Evolutionary conservation across 2,329 filamentous ascomycete genomes (phyloP), one percentile per base, ranked within the genome.

Genomic region (Chaetomium globosum): DNA sequence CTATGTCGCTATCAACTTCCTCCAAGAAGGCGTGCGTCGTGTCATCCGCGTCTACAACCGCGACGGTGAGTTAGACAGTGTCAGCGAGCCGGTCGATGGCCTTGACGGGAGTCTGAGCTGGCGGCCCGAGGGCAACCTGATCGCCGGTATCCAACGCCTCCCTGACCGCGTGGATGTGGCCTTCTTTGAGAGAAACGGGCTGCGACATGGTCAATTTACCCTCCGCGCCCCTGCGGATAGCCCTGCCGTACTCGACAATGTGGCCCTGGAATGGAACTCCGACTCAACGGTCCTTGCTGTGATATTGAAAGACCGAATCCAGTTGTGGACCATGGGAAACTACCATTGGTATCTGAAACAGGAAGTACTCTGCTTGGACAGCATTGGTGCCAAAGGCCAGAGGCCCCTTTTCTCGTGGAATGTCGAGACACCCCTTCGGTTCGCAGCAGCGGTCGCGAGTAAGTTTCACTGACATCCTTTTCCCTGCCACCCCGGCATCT

Each of bases 271-370:
- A 56, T 99, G 95, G 95, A 99, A 97, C 74, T 84, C 87, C 4
- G 94, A 99, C 75, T 99, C 95, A 0, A 94, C 89, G 1, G 92
- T 97, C 0, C 82, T 99, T 54, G 93, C 94, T 6, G 88, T 97
- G n/a, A 82, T 86, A 1, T 86, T 93, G 71, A 80, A 81, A 36
- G 86, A 93, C 69, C 84, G 87, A 63, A 80, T 95, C n/a, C 95
- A 99, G 74, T 80, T 99, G 1, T 99, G 95, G 95, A 97, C 93
- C 0, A 97, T 90, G 84, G 91, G 92, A 23, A 99, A 99, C 76
- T 99, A 99, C 71, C 92, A 98, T 75, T 99, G 95, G 86, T 98
- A 98, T 76, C 82, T 99, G 19, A 99, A 99, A 79, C 93, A 97
- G 75, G 93, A 97, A 74, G 82, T 97, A 7, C 78, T 80, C 7